These are phyloP conservation scores for Barnettozyma siamensis DNA, from an alignment of 805 yeast species.

Conservation along the genomic window DNA sequence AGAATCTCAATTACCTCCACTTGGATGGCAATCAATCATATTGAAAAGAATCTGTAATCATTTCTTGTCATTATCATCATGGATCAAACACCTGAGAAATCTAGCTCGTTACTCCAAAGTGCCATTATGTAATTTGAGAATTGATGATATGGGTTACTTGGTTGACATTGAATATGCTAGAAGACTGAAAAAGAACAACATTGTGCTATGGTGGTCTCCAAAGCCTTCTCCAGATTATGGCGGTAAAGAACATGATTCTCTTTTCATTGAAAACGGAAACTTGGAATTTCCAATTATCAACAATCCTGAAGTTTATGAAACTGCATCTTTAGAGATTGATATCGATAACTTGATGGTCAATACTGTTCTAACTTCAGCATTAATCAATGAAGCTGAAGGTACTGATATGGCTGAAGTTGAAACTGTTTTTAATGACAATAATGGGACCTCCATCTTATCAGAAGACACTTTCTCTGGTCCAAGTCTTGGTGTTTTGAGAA, in stretches of 20 bases:
- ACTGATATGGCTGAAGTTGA: conserved; percentile 57
- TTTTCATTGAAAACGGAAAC: conserved; percentile 45
- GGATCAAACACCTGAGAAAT: conserved; percentile 61
- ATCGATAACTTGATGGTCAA: conserved; percentile 78
- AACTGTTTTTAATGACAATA: conserved; percentile 26
- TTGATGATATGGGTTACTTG: conserved; percentile 70
- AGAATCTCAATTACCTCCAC: conserved; percentile 59
- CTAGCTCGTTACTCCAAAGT: conserved; percentile 69
- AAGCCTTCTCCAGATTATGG: conserved; percentile 79
- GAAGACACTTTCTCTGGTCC: conserved; percentile 79
- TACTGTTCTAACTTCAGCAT: conserved; percentile 77
- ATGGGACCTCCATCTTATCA: conserved; percentile 42
- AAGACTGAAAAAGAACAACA: conserved; percentile 52
- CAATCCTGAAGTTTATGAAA: conserved; percentile 71
- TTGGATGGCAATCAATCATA: conserved; percentile 75
- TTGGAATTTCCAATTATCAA: conserved; percentile 67
- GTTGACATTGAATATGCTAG: conserved; percentile 88
- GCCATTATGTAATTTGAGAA: conserved; percentile 79
- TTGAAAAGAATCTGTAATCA: conserved; percentile 63
- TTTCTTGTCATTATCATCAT: conserved; percentile 63
- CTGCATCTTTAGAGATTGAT: conserved; percentile 72
- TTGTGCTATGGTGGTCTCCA: conserved; percentile 93
- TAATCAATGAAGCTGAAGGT: conserved; percentile 86
- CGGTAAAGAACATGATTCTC: conserved; percentile 62
- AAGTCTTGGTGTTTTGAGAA: conserved; percentile 64